Percentiles rank a stretch among this genome's conserved stretches.
These are phyloP conservation scores for Myochromella boudieri DNA, from an alignment of 768 basidiomycete species.

Conservation along the genomic window DNA sequence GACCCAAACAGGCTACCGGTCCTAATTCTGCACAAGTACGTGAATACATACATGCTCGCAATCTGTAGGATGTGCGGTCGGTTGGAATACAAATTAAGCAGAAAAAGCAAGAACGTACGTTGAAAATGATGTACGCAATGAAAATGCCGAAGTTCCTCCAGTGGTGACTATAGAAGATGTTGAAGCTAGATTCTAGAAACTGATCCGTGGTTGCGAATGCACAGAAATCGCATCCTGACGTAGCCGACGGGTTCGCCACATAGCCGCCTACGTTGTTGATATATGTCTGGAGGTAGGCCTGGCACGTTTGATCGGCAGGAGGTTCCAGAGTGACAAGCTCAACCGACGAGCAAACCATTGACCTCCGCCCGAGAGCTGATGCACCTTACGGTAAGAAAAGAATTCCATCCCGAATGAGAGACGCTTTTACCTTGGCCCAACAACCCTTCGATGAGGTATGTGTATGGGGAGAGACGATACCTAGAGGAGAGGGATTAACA, in stretches of 20 bases:
- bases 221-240: constrained; percentile 55
- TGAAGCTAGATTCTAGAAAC: constrained; percentile 55
- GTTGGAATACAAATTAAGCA: too few relatives aligned
- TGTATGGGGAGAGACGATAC: constrained; percentile 47
- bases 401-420: constrained; percentile 19
- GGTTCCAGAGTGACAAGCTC: constrained; percentile 67
- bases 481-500: constrained; percentile 5
- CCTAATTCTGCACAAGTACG: constrained; percentile 50
- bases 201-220: constrained; percentile 50
- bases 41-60: constrained; percentile 43
- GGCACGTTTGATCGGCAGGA: constrained; percentile 58
- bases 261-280: constrained; percentile 57
- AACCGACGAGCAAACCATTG: constrained; percentile 52
- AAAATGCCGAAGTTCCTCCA: constrained; percentile 57
- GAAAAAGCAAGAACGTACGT: too few relatives aligned
- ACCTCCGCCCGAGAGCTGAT: constrained; percentile 49
- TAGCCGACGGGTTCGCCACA: constrained; percentile 52
- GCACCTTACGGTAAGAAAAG: constrained; percentile 31
- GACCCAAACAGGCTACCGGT: neutral
- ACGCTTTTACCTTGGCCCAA: constrained; percentile 41
- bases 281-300: constrained; percentile 47
- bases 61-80: too few relatives aligned
- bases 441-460: constrained; percentile 52
- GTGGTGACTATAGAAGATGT: constrained; percentile 53
- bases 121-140: constrained; percentile 45